Percentiles rank a stretch among this genome's conserved stretches.
Conservation (phyloP, 306 rosid species). For the Clitoria ternatea region DNA sequence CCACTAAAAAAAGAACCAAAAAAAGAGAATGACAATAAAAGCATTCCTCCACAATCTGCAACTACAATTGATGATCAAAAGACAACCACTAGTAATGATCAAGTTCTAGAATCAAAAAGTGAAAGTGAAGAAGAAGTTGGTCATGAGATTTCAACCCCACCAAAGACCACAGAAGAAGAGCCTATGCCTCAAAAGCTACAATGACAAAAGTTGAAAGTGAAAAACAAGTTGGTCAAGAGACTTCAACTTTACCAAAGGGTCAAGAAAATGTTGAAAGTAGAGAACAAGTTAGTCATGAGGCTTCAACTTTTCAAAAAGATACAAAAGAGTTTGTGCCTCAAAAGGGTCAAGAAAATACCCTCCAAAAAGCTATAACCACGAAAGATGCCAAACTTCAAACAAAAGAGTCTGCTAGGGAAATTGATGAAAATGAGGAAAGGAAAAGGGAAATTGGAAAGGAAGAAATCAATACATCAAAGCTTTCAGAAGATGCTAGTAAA, state of each 20-base stretch:
- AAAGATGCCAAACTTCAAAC: constrained; percentile 25
- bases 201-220: background rate
- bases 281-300: background rate
- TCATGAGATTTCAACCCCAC: background rate
- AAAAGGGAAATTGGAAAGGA: background rate
- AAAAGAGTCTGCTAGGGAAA: background rate
- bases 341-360: background rate
- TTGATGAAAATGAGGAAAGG: constrained; percentile 16
- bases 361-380: too few relatives aligned
- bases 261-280: background rate
- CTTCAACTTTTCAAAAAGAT: background rate
- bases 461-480: too few relatives aligned
- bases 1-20: background rate
- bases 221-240: background rate
- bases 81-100: background rate
- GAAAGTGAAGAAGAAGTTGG: background rate
- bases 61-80: background rate
- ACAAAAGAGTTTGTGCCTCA: background rate
- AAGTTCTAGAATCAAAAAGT: background rate
- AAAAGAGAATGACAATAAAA: background rate
- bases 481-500: too few relatives aligned
- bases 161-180: background rate
- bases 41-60: constrained; percentile 9
- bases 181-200: background rate
- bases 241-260: too few relatives aligned